A percentile compares a stretch with the other conserved stretches of the same genome.
Conservation (phyloP, 768 basidiomycete genomes). For the Leccinum subtestaceum region DNA sequence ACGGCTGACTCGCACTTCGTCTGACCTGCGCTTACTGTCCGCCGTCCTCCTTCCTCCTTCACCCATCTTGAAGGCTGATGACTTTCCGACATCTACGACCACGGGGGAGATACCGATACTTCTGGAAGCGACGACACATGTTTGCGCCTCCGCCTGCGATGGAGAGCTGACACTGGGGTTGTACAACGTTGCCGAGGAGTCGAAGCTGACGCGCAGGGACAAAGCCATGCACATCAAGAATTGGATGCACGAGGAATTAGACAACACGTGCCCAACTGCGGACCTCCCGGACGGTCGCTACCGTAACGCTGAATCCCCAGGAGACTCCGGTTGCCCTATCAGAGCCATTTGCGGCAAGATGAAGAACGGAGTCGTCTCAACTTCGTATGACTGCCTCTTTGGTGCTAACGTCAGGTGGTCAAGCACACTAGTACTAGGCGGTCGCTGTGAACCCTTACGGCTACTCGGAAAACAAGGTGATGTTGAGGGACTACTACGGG, state of each 20-base stretch:
- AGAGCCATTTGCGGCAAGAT: not conserved
- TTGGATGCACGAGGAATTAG: conserved; percentile 4
- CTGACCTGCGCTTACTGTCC: conserved; percentile 39
- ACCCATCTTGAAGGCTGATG: conserved; percentile 42
- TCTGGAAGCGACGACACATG: conserved; percentile 29
- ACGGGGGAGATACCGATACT: conserved; percentile 54
- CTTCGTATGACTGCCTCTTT: not conserved
- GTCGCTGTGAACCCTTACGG: not conserved
- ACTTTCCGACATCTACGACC: conserved; percentile 36
- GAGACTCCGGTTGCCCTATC: not conserved
- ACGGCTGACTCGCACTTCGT: conserved; percentile 39
- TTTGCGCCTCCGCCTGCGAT: conserved; percentile 6
- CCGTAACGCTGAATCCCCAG: not conserved
- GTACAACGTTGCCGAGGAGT: conserved; percentile 7
- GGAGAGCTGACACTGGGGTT: not conserved
- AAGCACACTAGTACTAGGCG: not conserved
- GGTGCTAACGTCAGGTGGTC: conserved; percentile 1
- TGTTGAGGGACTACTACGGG: conserved; percentile 1
- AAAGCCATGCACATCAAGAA: conserved; percentile 2
- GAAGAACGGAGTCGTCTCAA: not conserved
- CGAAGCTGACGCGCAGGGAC: not conserved
- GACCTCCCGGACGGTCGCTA: conserved; percentile 1
- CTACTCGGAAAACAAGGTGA: conserved; percentile 3
- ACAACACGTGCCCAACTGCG: not conserved
- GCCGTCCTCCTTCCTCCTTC: conserved; percentile 41